Evolutionary conservation across 2,329 filamentous ascomycete genomes (phyloP), one percentile per base, ranked within the genome.

Genomic region (Clonostachys chloroleuca): DNA sequence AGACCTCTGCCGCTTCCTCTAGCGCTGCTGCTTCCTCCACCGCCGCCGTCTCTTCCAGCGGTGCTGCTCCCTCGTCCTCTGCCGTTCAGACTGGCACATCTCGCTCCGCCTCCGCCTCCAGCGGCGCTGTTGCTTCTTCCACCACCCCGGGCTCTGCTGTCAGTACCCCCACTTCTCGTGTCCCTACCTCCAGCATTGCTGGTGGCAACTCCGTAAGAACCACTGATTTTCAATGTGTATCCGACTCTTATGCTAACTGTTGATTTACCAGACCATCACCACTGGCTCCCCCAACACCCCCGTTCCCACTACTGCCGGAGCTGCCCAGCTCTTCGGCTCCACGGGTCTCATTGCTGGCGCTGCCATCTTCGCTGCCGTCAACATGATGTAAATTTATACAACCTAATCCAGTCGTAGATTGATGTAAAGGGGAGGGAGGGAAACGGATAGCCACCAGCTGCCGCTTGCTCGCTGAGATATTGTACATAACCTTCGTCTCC

Each of bases 301-400:
- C 34, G 34, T 44, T 20, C 49, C 47, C 18, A 41, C 37, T 17
- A 41, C 37, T 17, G 46, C 34, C 40, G 50, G 44, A 42, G 51
- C 51, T 20, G 36, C 44, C 17, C 33, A 37, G 40, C 34, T 14
- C 44, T 49, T 44, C 46, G 40, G 12, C 42, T 51, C 34, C 36
- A 46, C 35, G 33, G 43, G 34, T 16, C 9, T 51, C 16, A 47
- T 54, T 14, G 51, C 44, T 12, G 55, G 50, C 24, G 45, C 47
- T 5, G 47, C 49, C 24, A 42, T 42, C 30, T 12, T 50, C 17
- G 35, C 48, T n/a, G 50, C 46, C 0, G 41, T 42, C 44, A 51
- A 53, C 47, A 45, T 55, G 45, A 51, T 54, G 40, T 57, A 54
- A 52, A 33, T 16, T 30, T 30, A 30, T 30, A 30, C 9, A 30